phyloP scores from a whole-genome alignment of 2,329 filamentous ascomycete genomes.

The Xylariaceae sp. region DNA sequence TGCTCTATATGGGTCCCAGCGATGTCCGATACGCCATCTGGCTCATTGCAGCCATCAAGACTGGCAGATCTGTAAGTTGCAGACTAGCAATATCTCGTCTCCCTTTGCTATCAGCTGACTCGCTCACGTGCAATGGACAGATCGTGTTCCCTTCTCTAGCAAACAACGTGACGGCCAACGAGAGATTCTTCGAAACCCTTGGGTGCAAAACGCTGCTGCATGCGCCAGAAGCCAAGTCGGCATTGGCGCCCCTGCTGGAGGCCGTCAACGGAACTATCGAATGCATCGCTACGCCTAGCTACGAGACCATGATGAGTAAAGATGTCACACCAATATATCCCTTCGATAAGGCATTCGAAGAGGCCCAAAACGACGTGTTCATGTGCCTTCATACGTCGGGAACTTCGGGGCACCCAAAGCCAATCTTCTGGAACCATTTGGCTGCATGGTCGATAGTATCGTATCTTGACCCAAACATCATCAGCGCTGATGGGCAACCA shows the following conservation, averaged over 20 bases:
- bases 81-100: slow-evolving; percentile 7
- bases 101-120: slow-evolving; percentile 4
- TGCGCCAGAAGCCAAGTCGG: neutral
- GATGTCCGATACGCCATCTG: slow-evolving; percentile 18
- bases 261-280: neutral
- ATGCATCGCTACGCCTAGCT: neutral
- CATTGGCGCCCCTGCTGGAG: neutral
- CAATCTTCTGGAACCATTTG: slow-evolving; percentile 19
- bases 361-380: neutral
- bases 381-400: slow-evolving; percentile 10
- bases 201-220: neutral
- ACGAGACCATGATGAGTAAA: neutral
- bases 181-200: neutral
- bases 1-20: slow-evolving; percentile 20
- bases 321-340: too few relatives aligned
- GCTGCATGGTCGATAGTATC: slow-evolving; percentile 1
- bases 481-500: too few relatives aligned
- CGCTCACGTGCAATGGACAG: slow-evolving; percentile 6
- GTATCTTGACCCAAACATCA: slow-evolving; percentile 1
- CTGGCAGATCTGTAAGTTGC: slow-evolving; percentile 15
- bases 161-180: neutral
- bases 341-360: neutral
- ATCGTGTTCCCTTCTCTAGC: neutral
- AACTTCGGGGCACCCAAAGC: slow-evolving; percentile 19
- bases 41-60: slow-evolving; percentile 18